Evolutionary conservation across 148 eudicot genomes (phyloP), one percentile per base, ranked within the genome.

Genomic region (Chenopodium suecicum): DNA sequence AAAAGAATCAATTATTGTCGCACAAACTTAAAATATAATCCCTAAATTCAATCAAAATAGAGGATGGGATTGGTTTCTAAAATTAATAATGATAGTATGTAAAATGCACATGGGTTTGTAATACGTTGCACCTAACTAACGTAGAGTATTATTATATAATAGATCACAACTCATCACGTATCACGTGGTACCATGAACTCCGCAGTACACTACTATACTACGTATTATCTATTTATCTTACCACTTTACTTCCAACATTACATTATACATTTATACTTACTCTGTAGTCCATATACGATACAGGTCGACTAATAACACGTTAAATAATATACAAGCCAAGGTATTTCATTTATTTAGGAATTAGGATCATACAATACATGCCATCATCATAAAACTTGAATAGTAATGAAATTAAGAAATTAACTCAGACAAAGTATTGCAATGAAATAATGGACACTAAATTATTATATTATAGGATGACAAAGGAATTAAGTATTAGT

Each of bases 91-190:
- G 37, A 34, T 34, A 34, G 5, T 3, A 34, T 34, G 37, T 34
- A 34, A 34, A 34, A 34, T 37, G 48, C 74, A 71, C 74, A 71
- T 71, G 74, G 74, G 27, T 10, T 41, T 56, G 22, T 37, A 37
- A 71, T 71, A 41, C 54, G 74, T 71, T 71, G 74, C 52, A 71
- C 74, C 50, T 71, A 71, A 14, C 48, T 71, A 71, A 22, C 32
- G 74, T 37, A 34, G 41, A n/a, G 27, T 4, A n/a, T 64, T 5
- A 4, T 5, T 41, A 5, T 41, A 41, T 22, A 27, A 68, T 68
- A 7, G 19, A 7, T 68, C 71, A 68, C 71, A 70, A 70, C 47
- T 70, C 23, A 72, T 70, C 47, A 72, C 31, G 31, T 46, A 47
- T 46, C 76, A 48, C 76, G 48, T 73, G 76, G 20, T n/a, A 0